Evolutionary conservation across 1,139 yeast species (phyloP).

Genomic region (Blastobotrys elegans): DNA sequence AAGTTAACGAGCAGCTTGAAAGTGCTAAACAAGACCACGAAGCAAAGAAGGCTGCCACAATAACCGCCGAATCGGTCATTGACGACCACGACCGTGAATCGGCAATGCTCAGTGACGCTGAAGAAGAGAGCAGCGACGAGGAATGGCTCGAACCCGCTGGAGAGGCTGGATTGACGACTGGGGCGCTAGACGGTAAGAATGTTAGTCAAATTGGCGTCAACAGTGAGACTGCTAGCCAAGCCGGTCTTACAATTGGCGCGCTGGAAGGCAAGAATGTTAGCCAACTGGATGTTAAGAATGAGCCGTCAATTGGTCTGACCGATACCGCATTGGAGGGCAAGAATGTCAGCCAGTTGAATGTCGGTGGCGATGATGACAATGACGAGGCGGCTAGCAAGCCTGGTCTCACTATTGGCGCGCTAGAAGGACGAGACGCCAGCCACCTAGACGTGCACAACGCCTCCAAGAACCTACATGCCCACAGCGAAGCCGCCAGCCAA

Average conservation of each 20-base stretch:
- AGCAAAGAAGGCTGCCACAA: conserved; percentile 4
- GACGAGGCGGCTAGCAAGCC: neutral
- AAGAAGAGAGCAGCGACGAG: conserved; percentile 1
- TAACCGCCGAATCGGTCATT: conserved; percentile 10
- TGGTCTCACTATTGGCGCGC: conserved; percentile 4
- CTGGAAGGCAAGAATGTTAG: conserved; percentile 6
- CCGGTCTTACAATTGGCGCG: conserved; percentile 4
- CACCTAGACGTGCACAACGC: neutral
- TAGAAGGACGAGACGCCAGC: conserved; percentile 5
- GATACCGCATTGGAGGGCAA: conserved; percentile 7
- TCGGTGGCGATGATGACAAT: conserved; percentile 1
- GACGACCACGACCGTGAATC: conserved; percentile 11
- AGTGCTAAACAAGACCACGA: conserved; percentile 14
- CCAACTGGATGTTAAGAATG: neutral
- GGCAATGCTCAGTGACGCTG: conserved; percentile 3
- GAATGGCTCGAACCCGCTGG: neutral
- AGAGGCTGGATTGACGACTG: conserved; percentile 2
- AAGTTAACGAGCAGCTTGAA: conserved; percentile 21
- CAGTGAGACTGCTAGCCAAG: neutral
- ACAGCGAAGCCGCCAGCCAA: neutral
- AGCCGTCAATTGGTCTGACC: neutral
- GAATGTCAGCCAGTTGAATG: neutral
- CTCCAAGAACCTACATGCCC: too few relatives aligned
- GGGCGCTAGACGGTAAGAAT: conserved; percentile 7
- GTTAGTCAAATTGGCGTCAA: neutral